Evolutionary conservation across 2,329 filamentous ascomycete species (phyloP), one percentile per base, ranked within the genome.

Genomic region (Phaeosphaeria sp.): DNA sequence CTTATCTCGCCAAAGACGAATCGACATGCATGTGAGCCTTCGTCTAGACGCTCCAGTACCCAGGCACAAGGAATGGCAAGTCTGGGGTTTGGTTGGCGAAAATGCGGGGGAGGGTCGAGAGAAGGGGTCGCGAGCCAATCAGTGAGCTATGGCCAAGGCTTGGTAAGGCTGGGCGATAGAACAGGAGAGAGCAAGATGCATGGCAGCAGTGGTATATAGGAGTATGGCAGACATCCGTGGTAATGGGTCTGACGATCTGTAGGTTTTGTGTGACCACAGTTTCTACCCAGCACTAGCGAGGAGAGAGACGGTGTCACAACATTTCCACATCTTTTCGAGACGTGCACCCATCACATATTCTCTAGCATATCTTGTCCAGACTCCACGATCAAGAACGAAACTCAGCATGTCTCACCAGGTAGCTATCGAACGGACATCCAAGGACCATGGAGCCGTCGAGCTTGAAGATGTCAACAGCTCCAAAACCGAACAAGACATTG

Each of bases 401-500:
- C 17, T 25, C 23, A 18, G n/a, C 22, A 27, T 47, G 46, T 47
- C 22, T 30, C 23, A 18, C 4, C 46, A 27, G 17, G 46, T 6
- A 30, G 46, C 56, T n/a, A 30, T 52, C 18, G 52, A 56, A 18
- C 48, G 53, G 15, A n/a, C 50, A 3, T 44, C 54, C 21, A 64
- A 68, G 54, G 66, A 66, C 22, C 58, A 56, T 41, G 62, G 62
- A 39, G 65, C 65, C 5, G 43, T 65, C 17, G 59, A 67, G 51
- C 54, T 63, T 42, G 62, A 67, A 49, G 63, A 63, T 52, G 46
- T 65, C 17, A 47, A 33, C 27, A 56, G 65, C 17, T 49, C 23
- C 13, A 50, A 52, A n/a, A 43, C 21, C 4, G 33, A 18, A 10
- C 48, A 39, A 18, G 41, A 58, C 6, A 13, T 30, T 17, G 47